Percentiles rank a stretch among this genome's conserved stretches.
phyloP scores from a whole-genome alignment of 768 basidiomycete genomes.

The Lyophyllum decastes region DNA sequence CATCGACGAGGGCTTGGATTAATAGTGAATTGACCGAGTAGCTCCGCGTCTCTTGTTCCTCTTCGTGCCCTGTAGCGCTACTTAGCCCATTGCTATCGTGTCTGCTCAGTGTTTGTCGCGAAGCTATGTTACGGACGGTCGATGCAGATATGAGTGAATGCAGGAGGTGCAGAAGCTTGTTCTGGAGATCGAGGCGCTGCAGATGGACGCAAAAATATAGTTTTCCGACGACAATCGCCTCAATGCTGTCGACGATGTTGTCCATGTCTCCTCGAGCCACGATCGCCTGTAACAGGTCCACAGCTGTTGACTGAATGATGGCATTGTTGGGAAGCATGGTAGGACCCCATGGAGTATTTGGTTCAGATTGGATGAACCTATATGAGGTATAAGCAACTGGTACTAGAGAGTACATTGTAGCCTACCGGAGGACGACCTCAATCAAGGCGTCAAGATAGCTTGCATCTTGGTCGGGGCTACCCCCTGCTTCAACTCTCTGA shows the following conservation, averaged over 20 bases:
- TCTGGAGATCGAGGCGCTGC: slow-evolving; percentile 80
- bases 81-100: slow-evolving; percentile 33
- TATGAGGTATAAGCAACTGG: slow-evolving; percentile 5
- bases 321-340: slow-evolving; percentile 65
- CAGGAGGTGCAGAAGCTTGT: slow-evolving; percentile 88
- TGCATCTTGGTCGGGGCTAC: slow-evolving; percentile 50
- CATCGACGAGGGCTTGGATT: slow-evolving; percentile 79
- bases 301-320: slow-evolving; percentile 68
- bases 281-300: slow-evolving; percentile 84
- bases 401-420: not conserved
- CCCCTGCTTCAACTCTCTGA: slow-evolving; percentile 55
- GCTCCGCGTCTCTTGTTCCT: slow-evolving; percentile 26
- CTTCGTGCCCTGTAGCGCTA: slow-evolving; percentile 32
- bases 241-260: slow-evolving; percentile 58
- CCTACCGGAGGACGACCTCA: slow-evolving; percentile 72
- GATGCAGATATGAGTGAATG: slow-evolving; percentile 82
- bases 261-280: slow-evolving; percentile 83
- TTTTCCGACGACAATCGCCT: slow-evolving; percentile 72
- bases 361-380: slow-evolving; percentile 82
- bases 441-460: slow-evolving; percentile 80
- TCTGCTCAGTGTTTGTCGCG: slow-evolving; percentile 24
- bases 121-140: slow-evolving; percentile 35
- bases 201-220: slow-evolving; percentile 74
- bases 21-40: slow-evolving; percentile 72
- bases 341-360: slow-evolving; percentile 43